These are phyloP conservation scores for Cyberlindnera misumaiensis DNA, from an alignment of 805 yeast genomes.

Conservation along the genomic window DNA sequence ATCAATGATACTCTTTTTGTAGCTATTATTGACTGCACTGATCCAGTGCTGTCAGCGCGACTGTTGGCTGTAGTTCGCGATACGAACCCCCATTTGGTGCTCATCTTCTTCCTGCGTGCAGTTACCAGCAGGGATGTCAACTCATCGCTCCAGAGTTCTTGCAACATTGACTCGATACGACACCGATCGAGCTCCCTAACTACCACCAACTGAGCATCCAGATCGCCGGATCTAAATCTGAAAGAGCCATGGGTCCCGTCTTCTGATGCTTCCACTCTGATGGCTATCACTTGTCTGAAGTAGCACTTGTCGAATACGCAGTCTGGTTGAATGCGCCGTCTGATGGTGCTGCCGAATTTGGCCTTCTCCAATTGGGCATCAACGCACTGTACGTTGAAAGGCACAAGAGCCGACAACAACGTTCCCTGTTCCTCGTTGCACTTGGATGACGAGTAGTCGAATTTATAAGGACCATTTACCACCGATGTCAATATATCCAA, in stretches of 20 bases:
- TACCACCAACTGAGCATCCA: slow-evolving; percentile 2
- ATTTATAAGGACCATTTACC: slow-evolving; percentile 28
- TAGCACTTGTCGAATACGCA: slow-evolving; percentile 17
- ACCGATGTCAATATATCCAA: slow-evolving; percentile 23
- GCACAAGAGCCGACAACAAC: slow-evolving; percentile 17
- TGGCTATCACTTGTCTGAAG: slow-evolving; percentile 20
- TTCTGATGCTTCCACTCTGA: slow-evolving; percentile 13
- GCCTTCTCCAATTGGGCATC: slow-evolving; percentile 20
- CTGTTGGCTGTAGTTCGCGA: not conserved
- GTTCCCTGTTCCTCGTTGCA: slow-evolving; percentile 19
- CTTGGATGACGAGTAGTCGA: slow-evolving; percentile 24
- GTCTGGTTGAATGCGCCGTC: slow-evolving; percentile 3
- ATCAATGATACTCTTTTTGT: slow-evolving; percentile 12
- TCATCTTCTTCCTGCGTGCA: not conserved
- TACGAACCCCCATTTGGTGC: not conserved
- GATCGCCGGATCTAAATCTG: not conserved
- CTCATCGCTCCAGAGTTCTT: slow-evolving; percentile 29
- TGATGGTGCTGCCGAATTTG: not conserved
- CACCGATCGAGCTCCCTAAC: slow-evolving; percentile 18
- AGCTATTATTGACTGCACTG: not conserved
- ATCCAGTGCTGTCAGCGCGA: not conserved
- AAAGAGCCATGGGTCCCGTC: too few relatives aligned
- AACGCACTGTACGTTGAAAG: slow-evolving; percentile 12
- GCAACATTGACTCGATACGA: slow-evolving; percentile 23
- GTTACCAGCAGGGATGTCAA: slow-evolving; percentile 9